Evolutionary conservation across 768 basidiomycete genomes (phyloP).

Genomic region (Kwoniella europaea): DNA sequence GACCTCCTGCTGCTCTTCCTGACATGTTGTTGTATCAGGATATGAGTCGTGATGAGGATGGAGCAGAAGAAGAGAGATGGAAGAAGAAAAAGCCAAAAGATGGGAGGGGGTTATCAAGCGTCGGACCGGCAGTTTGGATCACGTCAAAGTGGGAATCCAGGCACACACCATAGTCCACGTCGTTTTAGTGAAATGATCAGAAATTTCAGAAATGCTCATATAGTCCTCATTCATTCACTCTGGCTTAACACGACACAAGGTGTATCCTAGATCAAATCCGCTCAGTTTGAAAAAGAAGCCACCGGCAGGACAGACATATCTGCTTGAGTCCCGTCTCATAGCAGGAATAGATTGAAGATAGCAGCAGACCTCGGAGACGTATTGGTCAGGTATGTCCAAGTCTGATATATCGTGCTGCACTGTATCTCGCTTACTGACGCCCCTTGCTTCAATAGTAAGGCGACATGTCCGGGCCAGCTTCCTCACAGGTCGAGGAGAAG

Average conservation of each 20-base stretch:
- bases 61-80: not conserved
- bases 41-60: not conserved
- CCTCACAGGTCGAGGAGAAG: not conserved
- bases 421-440: not conserved
- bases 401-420: too few species aligned
- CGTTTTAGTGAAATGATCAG: not conserved
- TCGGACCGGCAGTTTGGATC: conserved; percentile 14
- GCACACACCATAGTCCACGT: not conserved
- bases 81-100: conserved; percentile 6
- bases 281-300: too few species aligned
- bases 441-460: not conserved
- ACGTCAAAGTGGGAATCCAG: conserved; percentile 9
- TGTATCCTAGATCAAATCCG: too few species aligned
- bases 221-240: not conserved
- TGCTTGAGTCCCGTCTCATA: too few species aligned
- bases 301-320: too few species aligned
- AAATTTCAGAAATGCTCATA: not conserved
- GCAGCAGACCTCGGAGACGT: too few species aligned
- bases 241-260: too few species aligned
- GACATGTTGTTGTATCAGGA: conserved; percentile 1
- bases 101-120: conserved; percentile 7
- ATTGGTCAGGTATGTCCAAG: not conserved
- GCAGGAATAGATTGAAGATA: too few species aligned
- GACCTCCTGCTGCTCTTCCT: conserved; percentile 24
- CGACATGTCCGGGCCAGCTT: conserved; percentile 1